A percentile compares a stretch with the other conserved stretches of the same genome.
Evolutionary conservation across 441 rosid genomes (phyloP).

Genomic region (Eruca vesicaria): DNA sequence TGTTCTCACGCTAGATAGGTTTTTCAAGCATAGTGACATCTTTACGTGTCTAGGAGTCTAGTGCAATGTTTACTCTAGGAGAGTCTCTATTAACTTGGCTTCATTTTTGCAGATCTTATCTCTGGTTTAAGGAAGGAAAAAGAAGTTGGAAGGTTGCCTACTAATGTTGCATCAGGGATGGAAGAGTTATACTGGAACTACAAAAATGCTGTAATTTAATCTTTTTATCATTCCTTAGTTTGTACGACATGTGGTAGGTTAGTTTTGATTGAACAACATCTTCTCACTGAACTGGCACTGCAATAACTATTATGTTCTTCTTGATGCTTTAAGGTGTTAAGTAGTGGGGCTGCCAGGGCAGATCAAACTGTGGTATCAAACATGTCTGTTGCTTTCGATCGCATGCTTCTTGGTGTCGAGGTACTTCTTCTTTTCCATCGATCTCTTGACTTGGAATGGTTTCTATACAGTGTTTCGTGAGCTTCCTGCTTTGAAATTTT

Average conservation of each 20-base stretch:
- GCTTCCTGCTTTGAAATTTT: slow-evolving; percentile 30
- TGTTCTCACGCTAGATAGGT: no score
- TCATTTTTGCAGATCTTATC: slow-evolving; percentile 59
- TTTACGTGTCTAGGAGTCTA: neutral
- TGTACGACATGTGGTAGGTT: slow-evolving; percentile 18
- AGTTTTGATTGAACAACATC: neutral
- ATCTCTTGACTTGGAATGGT: slow-evolving; percentile 7
- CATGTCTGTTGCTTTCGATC: slow-evolving; percentile 81
- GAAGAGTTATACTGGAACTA: slow-evolving; percentile 84
- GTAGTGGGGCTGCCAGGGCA: slow-evolving; percentile 65
- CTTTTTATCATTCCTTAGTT: slow-evolving; percentile 25
- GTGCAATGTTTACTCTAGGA: neutral
- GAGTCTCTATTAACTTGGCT: neutral
- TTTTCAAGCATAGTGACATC: no score
- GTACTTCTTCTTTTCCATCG: slow-evolving; percentile 40
- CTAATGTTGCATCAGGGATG: slow-evolving; percentile 76
- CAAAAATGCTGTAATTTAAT: slow-evolving; percentile 78
- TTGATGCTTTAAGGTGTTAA: slow-evolving; percentile 56
- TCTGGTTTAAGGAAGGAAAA: slow-evolving; percentile 73
- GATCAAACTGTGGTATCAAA: slow-evolving; percentile 69
- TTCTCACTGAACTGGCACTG: neutral
- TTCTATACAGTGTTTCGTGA: neutral
- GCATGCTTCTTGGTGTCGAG: slow-evolving; percentile 77
- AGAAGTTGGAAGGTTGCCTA: slow-evolving; percentile 75
- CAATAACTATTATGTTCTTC: slow-evolving; percentile 1